A percentile compares a stretch with the other conserved stretches of the same genome.
Conservation (phyloP, 106 monocot genomes). For the Ottelia alismoides region DNA sequence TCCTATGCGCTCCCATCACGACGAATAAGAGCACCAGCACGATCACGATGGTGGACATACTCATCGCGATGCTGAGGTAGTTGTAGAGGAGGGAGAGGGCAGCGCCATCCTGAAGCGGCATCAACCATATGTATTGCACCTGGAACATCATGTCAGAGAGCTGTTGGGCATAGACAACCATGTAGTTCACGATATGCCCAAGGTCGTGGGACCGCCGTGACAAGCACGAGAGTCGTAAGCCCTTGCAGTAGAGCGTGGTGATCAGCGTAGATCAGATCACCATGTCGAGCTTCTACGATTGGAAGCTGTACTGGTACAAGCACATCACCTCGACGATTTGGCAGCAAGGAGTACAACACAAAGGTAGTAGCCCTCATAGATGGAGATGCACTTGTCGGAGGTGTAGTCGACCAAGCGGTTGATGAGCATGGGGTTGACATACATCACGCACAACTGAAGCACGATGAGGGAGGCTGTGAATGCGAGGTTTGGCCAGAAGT, state of each 20-base stretch:
- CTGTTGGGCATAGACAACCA: slow-evolving; percentile 99
- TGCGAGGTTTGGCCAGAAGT: slow-evolving; percentile 66
- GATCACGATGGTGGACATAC: slow-evolving; percentile 25
- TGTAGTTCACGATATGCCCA: slow-evolving; percentile 94
- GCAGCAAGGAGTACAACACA: slow-evolving; percentile 48
- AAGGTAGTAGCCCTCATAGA: slow-evolving; percentile 51
- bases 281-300: slow-evolving; percentile 88
- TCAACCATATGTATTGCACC: slow-evolving; percentile 94
- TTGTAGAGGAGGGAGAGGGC: slow-evolving; percentile 49
- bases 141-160: slow-evolving; percentile 98
- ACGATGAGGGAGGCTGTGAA: slow-evolving; percentile 58
- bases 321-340: slow-evolving; percentile 62
- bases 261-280: slow-evolving; percentile 81
- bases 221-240: slow-evolving; percentile 69
- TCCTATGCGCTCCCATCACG: slow-evolving; percentile 27
- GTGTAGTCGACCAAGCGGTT: slow-evolving; percentile 66
- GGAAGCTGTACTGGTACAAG: slow-evolving; percentile 96
- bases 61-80: slow-evolving; percentile 48
- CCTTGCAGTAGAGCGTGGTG: slow-evolving; percentile 73
- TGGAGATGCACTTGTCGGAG: slow-evolving; percentile 12
- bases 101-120: slow-evolving; percentile 61
- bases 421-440: slow-evolving; percentile 74
- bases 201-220: slow-evolving; percentile 74
- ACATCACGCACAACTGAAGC: slow-evolving; percentile 62
- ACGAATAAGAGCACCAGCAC: slow-evolving; percentile 24